A percentile compares a stretch with the other conserved stretches of the same genome.
These are phyloP conservation scores for Mollisiaceae sp. DNA, from an alignment of 2,329 filamentous ascomycete genomes.

Conservation along the genomic window DNA sequence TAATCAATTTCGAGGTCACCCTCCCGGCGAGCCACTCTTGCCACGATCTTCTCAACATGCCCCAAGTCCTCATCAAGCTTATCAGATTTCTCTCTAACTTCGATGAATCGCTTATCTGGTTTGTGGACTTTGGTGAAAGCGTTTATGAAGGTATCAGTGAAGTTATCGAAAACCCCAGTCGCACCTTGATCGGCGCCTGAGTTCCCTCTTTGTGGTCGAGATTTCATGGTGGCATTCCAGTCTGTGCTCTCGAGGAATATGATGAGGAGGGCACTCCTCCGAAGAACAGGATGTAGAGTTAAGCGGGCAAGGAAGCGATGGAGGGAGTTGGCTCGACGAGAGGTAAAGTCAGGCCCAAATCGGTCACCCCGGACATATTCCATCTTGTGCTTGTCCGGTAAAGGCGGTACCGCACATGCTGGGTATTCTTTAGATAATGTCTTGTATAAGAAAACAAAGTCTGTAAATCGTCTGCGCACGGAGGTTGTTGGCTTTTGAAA, in stretches of 20 bases:
- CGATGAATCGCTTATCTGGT: constrained; percentile 90
- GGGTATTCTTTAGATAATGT: constrained; percentile 86
- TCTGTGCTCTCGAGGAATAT: constrained; percentile 91
- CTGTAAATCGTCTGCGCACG: constrained; percentile 91
- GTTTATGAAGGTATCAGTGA: constrained; percentile 96
- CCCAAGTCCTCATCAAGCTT: constrained; percentile 93
- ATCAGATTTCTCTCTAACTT: constrained; percentile 89
- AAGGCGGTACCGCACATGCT: constrained; percentile 87
- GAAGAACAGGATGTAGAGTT: constrained; percentile 85
- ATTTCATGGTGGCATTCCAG: constrained; percentile 96
- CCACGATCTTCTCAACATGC: constrained; percentile 95
- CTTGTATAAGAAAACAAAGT: constrained; percentile 97
- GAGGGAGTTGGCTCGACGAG: constrained; percentile 84
- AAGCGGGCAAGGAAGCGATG: constrained; percentile 89
- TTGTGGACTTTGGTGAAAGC: constrained; percentile 97
- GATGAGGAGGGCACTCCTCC: constrained; percentile 80
- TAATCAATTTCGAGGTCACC: constrained; percentile 88
- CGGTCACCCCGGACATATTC: constrained; percentile 96
- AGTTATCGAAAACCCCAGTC: constrained; percentile 86
- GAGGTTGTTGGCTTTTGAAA: constrained; percentile 82
- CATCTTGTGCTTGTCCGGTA: constrained; percentile 99
- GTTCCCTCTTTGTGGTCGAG: constrained; percentile 70
- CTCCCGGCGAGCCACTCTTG: constrained; percentile 85
- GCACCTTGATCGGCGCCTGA: constrained; percentile 53
- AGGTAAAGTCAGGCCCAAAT: constrained; percentile 91